Percentiles rank a stretch among this genome's conserved stretches.
These are phyloP conservation scores for Boehmeria nivea DNA, from an alignment of 306 rosid species.

Conservation along the genomic window DNA sequence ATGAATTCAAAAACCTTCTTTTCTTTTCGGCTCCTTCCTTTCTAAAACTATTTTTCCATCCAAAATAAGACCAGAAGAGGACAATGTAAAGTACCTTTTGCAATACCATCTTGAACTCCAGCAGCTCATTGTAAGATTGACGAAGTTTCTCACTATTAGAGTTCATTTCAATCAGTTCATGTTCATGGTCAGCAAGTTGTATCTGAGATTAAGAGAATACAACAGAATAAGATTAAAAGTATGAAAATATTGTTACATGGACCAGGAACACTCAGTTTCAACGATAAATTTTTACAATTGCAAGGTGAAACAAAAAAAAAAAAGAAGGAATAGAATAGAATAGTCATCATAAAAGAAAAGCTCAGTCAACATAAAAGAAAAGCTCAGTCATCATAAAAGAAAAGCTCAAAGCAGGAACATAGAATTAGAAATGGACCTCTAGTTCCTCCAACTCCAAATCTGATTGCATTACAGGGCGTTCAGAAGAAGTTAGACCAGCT, in stretches of 20 bases:
- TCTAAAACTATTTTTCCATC: too few species aligned
- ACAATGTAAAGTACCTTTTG: slow-evolving; percentile 58
- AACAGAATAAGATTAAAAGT: too few species aligned
- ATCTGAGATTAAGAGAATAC: slow-evolving; percentile 36
- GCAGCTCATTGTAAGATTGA: slow-evolving; percentile 89
- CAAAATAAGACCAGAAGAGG: background rate
- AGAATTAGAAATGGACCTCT: slow-evolving; percentile 56
- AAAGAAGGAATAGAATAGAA: slow-evolving; percentile 7
- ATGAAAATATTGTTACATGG: slow-evolving; percentile 9
- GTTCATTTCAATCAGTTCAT: slow-evolving; percentile 87
- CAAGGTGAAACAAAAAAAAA: slow-evolving; percentile 20
- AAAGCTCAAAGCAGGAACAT: too few species aligned
- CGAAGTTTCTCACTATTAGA: slow-evolving; percentile 83
- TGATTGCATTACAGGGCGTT: slow-evolving; percentile 54
- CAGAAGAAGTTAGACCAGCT: slow-evolving; percentile 63
- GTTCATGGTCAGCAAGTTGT: slow-evolving; percentile 94
- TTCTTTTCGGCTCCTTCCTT: too few species aligned
- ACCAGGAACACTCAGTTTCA: too few species aligned
- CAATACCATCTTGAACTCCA: slow-evolving; percentile 93
- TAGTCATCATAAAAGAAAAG: slow-evolving; percentile 8
- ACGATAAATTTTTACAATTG: background rate
- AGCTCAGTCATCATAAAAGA: slow-evolving; percentile 9
- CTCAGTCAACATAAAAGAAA: slow-evolving; percentile 7
- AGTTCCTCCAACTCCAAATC: slow-evolving; percentile 80
- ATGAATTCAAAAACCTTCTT: too few species aligned